Evolutionary conservation across 306 rosid species (phyloP).

Genomic region (Arachis hypogaea): DNA sequence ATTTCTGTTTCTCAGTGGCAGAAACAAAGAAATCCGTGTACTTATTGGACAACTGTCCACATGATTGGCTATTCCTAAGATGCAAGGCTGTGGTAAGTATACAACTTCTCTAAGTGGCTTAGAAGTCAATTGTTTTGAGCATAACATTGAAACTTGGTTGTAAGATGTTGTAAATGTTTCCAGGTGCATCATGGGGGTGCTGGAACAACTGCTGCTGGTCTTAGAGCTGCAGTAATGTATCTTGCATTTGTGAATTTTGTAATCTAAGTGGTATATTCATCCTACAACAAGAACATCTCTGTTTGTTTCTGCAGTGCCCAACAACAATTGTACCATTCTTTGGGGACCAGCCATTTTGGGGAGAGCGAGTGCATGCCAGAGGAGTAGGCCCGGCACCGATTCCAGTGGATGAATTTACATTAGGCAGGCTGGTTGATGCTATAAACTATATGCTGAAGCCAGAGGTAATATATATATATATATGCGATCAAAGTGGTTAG

Average conservation of each 20-base stretch:
- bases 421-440: constrained; percentile 73
- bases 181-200: constrained; percentile 99
- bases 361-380: constrained; percentile 82
- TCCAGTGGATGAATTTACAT: constrained; percentile 66
- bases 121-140: constrained; percentile 16
- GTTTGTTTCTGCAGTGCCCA: constrained; percentile 65
- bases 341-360: constrained; percentile 97
- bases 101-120: constrained; percentile 13
- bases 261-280: neutral
- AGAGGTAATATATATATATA: constrained; percentile 57
- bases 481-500: constrained; percentile 26
- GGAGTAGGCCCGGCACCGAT: constrained; percentile 95
- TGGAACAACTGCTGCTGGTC: constrained; percentile 97
- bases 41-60: constrained; percentile 89
- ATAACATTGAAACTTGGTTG: constrained; percentile 27
- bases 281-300: constrained; percentile 29
- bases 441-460: constrained; percentile 79
- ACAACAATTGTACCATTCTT: constrained; percentile 92
- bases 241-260: constrained; percentile 11
- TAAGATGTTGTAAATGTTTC: constrained; percentile 30
- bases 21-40: constrained; percentile 63
- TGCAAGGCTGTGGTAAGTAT: constrained; percentile 84
- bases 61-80: constrained; percentile 91
- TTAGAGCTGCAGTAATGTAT: constrained; percentile 81
- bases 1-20: constrained; percentile 63